Base-by-base conservation (phyloP, 495 filamentous ascomycete genomes). In the Xylaria grammica region DNA sequence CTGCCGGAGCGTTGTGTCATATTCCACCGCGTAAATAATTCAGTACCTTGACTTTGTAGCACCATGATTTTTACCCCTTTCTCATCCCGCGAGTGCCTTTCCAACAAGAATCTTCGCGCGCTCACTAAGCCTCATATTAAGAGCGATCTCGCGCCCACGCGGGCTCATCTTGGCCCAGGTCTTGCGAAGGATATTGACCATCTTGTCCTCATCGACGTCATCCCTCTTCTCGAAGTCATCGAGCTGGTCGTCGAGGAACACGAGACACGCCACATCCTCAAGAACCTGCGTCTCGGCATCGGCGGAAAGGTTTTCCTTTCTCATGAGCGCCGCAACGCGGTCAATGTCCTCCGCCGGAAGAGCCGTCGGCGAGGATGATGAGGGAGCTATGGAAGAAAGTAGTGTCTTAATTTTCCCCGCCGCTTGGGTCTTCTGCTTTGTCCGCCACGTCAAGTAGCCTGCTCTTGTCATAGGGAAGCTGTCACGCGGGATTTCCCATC, bases 201-300 rank as follows among this genome's bases (percentile, higher is more conserved):
- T 49, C 81, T 93, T 94, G 56, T 86, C 89, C 76, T 93, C 91
- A 68, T 83, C 87, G 72, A 84, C 81, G 62, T 78, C 80, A 60
- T 79, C 60, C 62, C 67, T 66, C 50, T 65, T 80, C 80, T 90
- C 88, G 75, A 93, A 95, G 50, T 81, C 82, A 69, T 91, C 91
- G 64, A 94, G 87, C 77, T 93, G 90, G 71, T 92, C 91, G 73
- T 93, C 91, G 68, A 95, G 72, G 74, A 95, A 95, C 36, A 95
- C 91, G 48, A 95, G 77, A 75, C 91, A 95, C 17, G 91, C 91
- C 59, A 92, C 90, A 78, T 95, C 91, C 76, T 95, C 91, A 65
- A 95, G 75, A 7, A 84, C 79, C 81, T 92, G 89, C 62, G 84
- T 85, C 72, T 93, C 90, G 36, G 80, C 76, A 63, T 91, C 87